These are phyloP conservation scores for Aspergillus aculeatinus DNA, from an alignment of 2,329 filamentous ascomycete genomes.

Conservation along the genomic window DNA sequence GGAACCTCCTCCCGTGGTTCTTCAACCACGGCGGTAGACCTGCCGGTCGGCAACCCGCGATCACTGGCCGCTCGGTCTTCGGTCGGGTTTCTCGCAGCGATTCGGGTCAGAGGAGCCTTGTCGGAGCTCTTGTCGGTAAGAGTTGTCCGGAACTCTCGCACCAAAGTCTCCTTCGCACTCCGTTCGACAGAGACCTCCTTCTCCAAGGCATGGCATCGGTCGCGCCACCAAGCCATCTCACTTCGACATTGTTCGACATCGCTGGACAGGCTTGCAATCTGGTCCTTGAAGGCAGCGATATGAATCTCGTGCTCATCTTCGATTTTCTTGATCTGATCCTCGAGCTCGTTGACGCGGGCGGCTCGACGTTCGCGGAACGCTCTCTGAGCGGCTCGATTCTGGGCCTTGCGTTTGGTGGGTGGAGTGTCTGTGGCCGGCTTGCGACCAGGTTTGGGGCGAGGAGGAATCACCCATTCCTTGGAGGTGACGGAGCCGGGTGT, in stretches of 20 bases:
- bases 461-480: constrained; percentile 83
- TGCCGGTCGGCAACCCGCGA: constrained; percentile 5
- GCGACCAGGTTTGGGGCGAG: constrained; percentile 81
- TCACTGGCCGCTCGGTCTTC: constrained; percentile 6
- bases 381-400: constrained; percentile 88
- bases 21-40: constrained; percentile 10
- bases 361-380: constrained; percentile 86
- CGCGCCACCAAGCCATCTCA: constrained; percentile 47
- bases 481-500: constrained; percentile 62
- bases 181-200: constrained; percentile 54
- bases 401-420: constrained; percentile 87
- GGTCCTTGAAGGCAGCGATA: constrained; percentile 54
- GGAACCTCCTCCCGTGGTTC: constrained; percentile 39
- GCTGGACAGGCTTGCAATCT: constrained; percentile 57
- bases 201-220: constrained; percentile 62
- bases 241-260: constrained; percentile 66
- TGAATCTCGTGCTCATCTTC: constrained; percentile 49
- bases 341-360: constrained; percentile 72
- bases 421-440: constrained; percentile 94
- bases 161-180: constrained; percentile 44
- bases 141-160: constrained; percentile 43
- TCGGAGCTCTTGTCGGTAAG: constrained; percentile 32
- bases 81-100: constrained; percentile 2
- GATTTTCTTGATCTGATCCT: constrained; percentile 51
- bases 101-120: constrained; percentile 38